Base-by-base conservation (phyloP, 192 early-diverging fungal genomes). In the Fimicolochytrium jonesii region DNA sequence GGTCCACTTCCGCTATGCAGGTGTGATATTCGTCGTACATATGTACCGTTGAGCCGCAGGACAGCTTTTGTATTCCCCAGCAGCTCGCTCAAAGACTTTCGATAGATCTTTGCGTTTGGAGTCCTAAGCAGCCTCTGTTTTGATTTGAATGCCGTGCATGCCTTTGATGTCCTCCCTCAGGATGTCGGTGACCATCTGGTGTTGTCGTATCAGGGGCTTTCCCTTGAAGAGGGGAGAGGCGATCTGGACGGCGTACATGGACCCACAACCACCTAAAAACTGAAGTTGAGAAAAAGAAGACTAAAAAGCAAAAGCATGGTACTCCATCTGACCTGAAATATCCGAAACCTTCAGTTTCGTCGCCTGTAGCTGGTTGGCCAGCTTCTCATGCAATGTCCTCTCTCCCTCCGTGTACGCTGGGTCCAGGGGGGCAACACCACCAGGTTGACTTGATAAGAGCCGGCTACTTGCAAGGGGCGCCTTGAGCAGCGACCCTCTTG, bases 181-280 rank as follows among this genome's bases (percentile, higher is more conserved):
- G 18, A 90, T 67, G 35, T 88, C 83, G 69, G 90, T 94, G 34
- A 98, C 92, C 64, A 93, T 73, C 47, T 89, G 79, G 63, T 96
- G 94, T 69, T 97, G 96, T 66, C 92, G 90, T 35, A 98, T 86
- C 61, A 91, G 77, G 13, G 59, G 72, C 52, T 87, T 59, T 5
- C 86, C 87, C 61, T 87, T 81, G 77, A 98, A 98, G 55, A 76
- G 59, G 9, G 79, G 71, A 28, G 88, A 87, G 30, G 86, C 83
- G 65, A 98, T 88, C 59, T 92, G 86, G 43, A 98, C 87, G n/a
- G 86, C 86, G 59, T 94, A 97, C 93, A 95, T 95, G 35, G 90
- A 90, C 11, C 96, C 96, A 70, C 96, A 98, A n/a, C 96, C 96
- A 41, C 89, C 88, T 88, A 43, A 41, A 49, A 47, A 47, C n/a